phyloP scores from a whole-genome alignment of 1,139 yeast species.

The Zygoascus hellenicus region DNA sequence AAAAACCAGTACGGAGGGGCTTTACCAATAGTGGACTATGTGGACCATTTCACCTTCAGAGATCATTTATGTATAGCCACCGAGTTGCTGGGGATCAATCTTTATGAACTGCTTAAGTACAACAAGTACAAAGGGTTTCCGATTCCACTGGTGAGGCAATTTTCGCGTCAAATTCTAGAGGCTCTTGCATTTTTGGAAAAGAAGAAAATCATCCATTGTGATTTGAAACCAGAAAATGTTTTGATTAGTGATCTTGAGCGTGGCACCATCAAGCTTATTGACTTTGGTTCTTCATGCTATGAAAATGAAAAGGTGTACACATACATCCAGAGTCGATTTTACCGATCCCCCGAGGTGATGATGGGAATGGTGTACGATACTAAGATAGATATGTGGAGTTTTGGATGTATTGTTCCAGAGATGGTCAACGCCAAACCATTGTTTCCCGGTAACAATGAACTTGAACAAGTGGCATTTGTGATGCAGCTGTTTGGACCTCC shows the following conservation, averaged over 20 bases:
- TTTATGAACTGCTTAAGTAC: slow-evolving; percentile 60
- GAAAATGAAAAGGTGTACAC: slow-evolving; percentile 85
- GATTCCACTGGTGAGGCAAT: slow-evolving; percentile 42
- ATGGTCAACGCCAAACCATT: slow-evolving; percentile 60
- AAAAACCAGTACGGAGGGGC: not conserved
- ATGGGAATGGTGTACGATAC: slow-evolving; percentile 69
- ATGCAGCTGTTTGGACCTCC: slow-evolving; percentile 65
- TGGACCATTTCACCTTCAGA: slow-evolving; percentile 71
- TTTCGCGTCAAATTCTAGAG: slow-evolving; percentile 51
- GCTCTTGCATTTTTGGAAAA: slow-evolving; percentile 59
- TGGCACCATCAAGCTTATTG: slow-evolving; percentile 87
- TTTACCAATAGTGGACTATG: slow-evolving; percentile 41
- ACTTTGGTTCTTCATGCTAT: slow-evolving; percentile 95
- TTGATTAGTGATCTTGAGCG: slow-evolving; percentile 72
- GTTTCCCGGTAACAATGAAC: slow-evolving; percentile 65
- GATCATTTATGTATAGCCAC: slow-evolving; percentile 81
- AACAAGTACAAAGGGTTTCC: slow-evolving; percentile 59
- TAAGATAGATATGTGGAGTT: slow-evolving; percentile 76
- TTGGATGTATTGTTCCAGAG: slow-evolving; percentile 66
- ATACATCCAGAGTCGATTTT: slow-evolving; percentile 91
- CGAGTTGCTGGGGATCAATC: slow-evolving; percentile 62
- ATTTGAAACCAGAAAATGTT: slow-evolving; percentile 93
- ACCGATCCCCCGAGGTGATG: slow-evolving; percentile 86
- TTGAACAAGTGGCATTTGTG: slow-evolving; percentile 55
- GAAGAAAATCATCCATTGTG: slow-evolving; percentile 66